Evolutionary conservation across 179 eudicot species (phyloP).

Genomic region (Spergularia azorica): DNA sequence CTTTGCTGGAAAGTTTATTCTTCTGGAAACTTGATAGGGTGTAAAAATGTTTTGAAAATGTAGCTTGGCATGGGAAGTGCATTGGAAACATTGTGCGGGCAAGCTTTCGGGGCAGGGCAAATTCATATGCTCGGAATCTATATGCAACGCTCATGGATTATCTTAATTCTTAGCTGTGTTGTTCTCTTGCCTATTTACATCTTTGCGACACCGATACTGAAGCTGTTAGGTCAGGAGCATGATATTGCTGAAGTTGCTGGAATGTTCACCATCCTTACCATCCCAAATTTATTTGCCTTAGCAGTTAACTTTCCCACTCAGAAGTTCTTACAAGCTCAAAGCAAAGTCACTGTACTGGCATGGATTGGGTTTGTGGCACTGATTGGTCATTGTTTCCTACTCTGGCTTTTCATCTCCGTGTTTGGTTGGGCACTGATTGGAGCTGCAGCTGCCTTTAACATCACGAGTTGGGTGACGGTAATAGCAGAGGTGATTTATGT

Average conservation of each 20-base stretch:
- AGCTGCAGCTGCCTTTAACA: constrained; percentile 62
- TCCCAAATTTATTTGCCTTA: constrained; percentile 47
- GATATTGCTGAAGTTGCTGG: constrained; percentile 46
- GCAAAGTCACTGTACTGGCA: constrained; percentile 62
- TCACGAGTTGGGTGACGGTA: constrained; percentile 59
- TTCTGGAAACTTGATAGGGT: neutral
- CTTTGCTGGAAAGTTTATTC: neutral
- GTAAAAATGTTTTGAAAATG: neutral
- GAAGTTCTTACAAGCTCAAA: constrained; percentile 85
- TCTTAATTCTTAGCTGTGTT: constrained; percentile 33
- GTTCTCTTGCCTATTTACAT: constrained; percentile 36
- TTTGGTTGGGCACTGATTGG: constrained; percentile 66
- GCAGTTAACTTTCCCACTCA: constrained; percentile 58
- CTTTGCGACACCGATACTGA: constrained; percentile 35
- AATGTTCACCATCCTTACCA: constrained; percentile 34
- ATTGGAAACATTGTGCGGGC: constrained; percentile 68
- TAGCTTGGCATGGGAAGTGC: constrained; percentile 68
- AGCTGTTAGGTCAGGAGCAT: constrained; percentile 41
- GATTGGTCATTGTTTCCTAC: constrained; percentile 41
- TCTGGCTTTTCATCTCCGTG: constrained; percentile 56
- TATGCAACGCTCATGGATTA: constrained; percentile 55
- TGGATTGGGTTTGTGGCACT: constrained; percentile 53
- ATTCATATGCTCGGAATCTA: constrained; percentile 51
- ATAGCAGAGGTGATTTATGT: constrained; percentile 58
- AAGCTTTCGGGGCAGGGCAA: constrained; percentile 55